Evolutionary conservation across 2,329 filamentous ascomycete species (phyloP).

Genomic region (Xylariomycetidae sp.): DNA sequence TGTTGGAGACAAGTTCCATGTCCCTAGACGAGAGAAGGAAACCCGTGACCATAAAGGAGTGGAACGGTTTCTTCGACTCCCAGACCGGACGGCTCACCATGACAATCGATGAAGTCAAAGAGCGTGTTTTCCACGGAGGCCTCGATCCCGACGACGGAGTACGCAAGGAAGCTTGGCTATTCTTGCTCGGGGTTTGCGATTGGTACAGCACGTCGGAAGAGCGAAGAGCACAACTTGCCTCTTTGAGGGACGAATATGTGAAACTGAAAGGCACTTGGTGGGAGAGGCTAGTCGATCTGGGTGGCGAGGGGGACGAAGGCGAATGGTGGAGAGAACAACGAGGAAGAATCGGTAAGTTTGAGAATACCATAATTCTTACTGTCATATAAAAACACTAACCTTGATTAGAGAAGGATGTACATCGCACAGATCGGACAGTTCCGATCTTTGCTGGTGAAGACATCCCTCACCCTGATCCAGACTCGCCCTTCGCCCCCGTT

Average conservation of each 20-base stretch:
- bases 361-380: too few relatives aligned
- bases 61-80: slow-evolving; percentile 84
- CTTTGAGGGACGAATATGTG: slow-evolving; percentile 87
- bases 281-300: slow-evolving; percentile 83
- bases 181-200: slow-evolving; percentile 83
- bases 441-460: slow-evolving; percentile 96
- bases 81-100: slow-evolving; percentile 69
- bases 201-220: slow-evolving; percentile 91
- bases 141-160: slow-evolving; percentile 85
- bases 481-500: slow-evolving; percentile 86
- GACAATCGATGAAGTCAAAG: slow-evolving; percentile 89
- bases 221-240: slow-evolving; percentile 75
- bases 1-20: slow-evolving; percentile 73
- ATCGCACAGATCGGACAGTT: slow-evolving; percentile 90
- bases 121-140: slow-evolving; percentile 94
- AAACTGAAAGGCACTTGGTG: slow-evolving; percentile 94
- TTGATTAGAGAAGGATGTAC: slow-evolving; percentile 93
- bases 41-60: slow-evolving; percentile 76
- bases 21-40: slow-evolving; percentile 73
- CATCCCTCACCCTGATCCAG: slow-evolving; percentile 91
- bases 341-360: slow-evolving; percentile 76
- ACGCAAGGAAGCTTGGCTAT: slow-evolving; percentile 94
- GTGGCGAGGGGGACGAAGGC: slow-evolving; percentile 72
- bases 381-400: too few relatives aligned
- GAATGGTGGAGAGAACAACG: slow-evolving; percentile 98